These are phyloP conservation scores for Mallotus japonicus DNA, from an alignment of 441 rosid genomes.

Conservation along the genomic window DNA sequence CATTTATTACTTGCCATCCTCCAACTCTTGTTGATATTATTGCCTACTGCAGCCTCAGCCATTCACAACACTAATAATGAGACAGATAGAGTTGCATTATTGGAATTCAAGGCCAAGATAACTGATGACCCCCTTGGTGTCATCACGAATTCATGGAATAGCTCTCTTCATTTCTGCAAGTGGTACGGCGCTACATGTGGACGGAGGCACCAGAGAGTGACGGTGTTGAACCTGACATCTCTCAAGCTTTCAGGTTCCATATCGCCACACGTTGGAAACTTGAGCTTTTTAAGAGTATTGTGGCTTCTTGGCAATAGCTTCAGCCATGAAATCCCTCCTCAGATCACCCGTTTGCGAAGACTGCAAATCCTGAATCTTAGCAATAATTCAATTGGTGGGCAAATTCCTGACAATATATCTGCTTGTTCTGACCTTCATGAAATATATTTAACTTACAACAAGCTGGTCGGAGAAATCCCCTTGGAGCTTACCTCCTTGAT, in stretches of 20 bases:
- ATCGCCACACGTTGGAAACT: no score
- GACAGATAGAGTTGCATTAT: no score
- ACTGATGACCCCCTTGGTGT: no score
- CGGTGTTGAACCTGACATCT: no score
- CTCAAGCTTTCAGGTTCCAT: neutral
- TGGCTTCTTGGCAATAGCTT: neutral
- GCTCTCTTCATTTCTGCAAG: no score
- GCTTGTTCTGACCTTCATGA: neutral
- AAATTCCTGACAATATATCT: neutral
- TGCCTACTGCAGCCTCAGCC: no score
- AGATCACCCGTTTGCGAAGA: neutral
- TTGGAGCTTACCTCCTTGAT: neutral
- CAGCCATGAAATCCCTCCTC: neutral
- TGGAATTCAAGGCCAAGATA: no score
- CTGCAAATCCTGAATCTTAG: neutral
- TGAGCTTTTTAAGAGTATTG: neutral
- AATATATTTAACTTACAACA: neutral
- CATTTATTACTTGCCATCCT: no score
- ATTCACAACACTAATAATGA: slow-evolving; percentile 4
- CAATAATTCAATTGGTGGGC: neutral
- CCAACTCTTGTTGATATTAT: no score
- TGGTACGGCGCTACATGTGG: no score
- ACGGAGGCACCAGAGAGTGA: no score
- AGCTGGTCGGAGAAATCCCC: neutral
- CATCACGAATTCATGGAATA: no score